These are phyloP conservation scores for Zymoseptoria pseudotritici DNA, from an alignment of 2,329 filamentous ascomycete genomes.

Conservation along the genomic window DNA sequence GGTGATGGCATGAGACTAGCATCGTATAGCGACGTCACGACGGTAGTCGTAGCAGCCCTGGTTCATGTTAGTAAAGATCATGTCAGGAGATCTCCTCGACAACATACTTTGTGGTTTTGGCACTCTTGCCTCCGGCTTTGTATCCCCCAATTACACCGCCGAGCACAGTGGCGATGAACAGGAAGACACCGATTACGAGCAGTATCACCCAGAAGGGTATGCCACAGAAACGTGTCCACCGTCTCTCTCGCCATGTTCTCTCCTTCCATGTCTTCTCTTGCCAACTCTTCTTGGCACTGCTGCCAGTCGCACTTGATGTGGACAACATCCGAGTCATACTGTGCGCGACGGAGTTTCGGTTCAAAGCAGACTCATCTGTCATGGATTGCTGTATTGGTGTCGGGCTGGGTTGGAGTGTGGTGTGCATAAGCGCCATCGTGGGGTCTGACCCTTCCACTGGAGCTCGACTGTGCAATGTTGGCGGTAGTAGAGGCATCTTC, in stretches of 20 bases:
- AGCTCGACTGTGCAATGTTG: slow-evolving; percentile 27
- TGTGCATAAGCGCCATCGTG: slow-evolving; percentile 29
- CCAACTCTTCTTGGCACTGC: slow-evolving; percentile 3
- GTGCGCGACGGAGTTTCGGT: slow-evolving; percentile 5
- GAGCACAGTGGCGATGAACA: slow-evolving; percentile 28
- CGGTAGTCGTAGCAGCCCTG: slow-evolving; percentile 1
- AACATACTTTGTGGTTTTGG: slow-evolving; percentile 20
- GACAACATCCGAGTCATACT: slow-evolving; percentile 5
- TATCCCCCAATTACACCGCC: slow-evolving; percentile 31
- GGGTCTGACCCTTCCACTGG: slow-evolving; percentile 29
- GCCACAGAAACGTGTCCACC: slow-evolving; percentile 30
- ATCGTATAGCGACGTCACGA: slow-evolving; percentile 27
- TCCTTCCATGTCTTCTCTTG: slow-evolving; percentile 29
- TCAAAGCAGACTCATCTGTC: slow-evolving; percentile 26
- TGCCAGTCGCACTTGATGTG: slow-evolving; percentile 1
- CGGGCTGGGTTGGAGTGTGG: slow-evolving; percentile 22
- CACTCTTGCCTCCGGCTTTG: slow-evolving; percentile 18
- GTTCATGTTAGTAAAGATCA: neutral
- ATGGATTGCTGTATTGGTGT: slow-evolving; percentile 28
- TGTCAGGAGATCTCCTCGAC: neutral
- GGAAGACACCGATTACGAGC: slow-evolving; percentile 21
- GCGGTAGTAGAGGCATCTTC: slow-evolving; percentile 45
- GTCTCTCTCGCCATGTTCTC: slow-evolving; percentile 33
- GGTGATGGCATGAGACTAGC: slow-evolving; percentile 41
- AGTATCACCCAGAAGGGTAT: slow-evolving; percentile 31